These are phyloP conservation scores for Pestalotiopsis sp. DNA, from an alignment of 2,329 filamentous ascomycete genomes.

Conservation along the genomic window DNA sequence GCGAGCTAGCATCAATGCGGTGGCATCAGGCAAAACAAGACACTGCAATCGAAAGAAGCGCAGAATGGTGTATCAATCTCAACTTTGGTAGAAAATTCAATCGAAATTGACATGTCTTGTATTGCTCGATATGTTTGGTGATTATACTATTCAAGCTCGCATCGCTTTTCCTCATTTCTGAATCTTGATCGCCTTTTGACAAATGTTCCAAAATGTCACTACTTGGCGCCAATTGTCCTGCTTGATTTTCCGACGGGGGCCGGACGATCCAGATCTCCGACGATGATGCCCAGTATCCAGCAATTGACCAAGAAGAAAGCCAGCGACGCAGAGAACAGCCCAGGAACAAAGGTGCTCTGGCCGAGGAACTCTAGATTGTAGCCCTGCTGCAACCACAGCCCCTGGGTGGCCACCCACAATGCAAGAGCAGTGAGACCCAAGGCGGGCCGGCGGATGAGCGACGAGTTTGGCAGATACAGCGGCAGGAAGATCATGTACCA, in stretches of 20 bases:
- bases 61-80: conserved; percentile 3
- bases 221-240: background rate
- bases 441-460: conserved; percentile 61
- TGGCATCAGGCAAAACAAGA: background rate
- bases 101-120: background rate
- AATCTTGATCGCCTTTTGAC: background rate
- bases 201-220: background rate
- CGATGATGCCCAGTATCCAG: conserved; percentile 82
- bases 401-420: conserved; percentile 79
- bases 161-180: background rate
- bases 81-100: background rate
- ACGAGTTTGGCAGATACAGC: conserved; percentile 83
- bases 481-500: conserved; percentile 97
- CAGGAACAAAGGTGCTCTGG: conserved; percentile 80
- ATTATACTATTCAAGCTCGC: background rate
- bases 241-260: background rate
- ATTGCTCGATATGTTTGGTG: background rate
- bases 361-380: conserved; percentile 82
- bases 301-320: conserved; percentile 84
- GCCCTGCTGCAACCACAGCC: conserved; percentile 73
- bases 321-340: conserved; percentile 76
- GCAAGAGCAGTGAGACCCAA: conserved; percentile 67
- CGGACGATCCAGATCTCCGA: conserved; percentile 58
- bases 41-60: background rate
- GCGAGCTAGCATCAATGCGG: background rate